Conservation (phyloP, 192 early-diverging fungal genomes). For the Linnemannia schmuckeri region DNA sequence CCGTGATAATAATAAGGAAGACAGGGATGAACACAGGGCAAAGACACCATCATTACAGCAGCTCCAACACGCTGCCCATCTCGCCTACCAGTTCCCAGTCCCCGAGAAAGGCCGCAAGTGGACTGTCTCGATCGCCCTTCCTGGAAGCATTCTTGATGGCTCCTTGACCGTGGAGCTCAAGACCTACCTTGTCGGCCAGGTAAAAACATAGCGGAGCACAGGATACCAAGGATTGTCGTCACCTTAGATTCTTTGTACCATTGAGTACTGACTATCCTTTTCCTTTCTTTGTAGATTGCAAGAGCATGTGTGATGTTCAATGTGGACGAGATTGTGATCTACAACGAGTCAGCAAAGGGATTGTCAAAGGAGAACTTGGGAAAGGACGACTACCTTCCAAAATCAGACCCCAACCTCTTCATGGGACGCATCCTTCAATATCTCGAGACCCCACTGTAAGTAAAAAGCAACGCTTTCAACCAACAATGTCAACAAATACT, state of each 20-base stretch:
- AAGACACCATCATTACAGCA: slow-evolving; percentile 49
- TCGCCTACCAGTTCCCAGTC: slow-evolving; percentile 46
- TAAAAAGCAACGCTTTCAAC: neutral
- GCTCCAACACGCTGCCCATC: slow-evolving; percentile 52
- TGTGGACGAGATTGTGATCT: slow-evolving; percentile 80
- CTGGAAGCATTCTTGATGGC: slow-evolving; percentile 74
- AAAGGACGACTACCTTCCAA: slow-evolving; percentile 52
- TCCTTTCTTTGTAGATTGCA: slow-evolving; percentile 58
- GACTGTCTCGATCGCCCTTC: slow-evolving; percentile 76
- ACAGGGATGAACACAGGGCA: slow-evolving; percentile 29
- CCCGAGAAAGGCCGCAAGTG: slow-evolving; percentile 60
- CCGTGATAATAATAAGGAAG: slow-evolving; percentile 21
- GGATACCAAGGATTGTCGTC: no score
- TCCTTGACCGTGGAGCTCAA: slow-evolving; percentile 73
- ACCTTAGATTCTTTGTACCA: neutral
- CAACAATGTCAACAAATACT: no score
- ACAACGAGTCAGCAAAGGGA: slow-evolving; percentile 63
- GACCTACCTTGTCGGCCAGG: slow-evolving; percentile 80
- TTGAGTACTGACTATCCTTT: neutral
- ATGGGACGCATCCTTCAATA: slow-evolving; percentile 76
- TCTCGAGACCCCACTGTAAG: slow-evolving; percentile 76
- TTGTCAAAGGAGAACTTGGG: slow-evolving; percentile 56
- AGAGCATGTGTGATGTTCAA: slow-evolving; percentile 68
- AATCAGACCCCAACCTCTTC: slow-evolving; percentile 70
- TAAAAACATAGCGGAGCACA: slow-evolving; percentile 6